Evolutionary conservation across 2,329 filamentous ascomycete species (phyloP), one percentile per base, ranked within the genome.

Genomic region (Aspergillus sp.): DNA sequence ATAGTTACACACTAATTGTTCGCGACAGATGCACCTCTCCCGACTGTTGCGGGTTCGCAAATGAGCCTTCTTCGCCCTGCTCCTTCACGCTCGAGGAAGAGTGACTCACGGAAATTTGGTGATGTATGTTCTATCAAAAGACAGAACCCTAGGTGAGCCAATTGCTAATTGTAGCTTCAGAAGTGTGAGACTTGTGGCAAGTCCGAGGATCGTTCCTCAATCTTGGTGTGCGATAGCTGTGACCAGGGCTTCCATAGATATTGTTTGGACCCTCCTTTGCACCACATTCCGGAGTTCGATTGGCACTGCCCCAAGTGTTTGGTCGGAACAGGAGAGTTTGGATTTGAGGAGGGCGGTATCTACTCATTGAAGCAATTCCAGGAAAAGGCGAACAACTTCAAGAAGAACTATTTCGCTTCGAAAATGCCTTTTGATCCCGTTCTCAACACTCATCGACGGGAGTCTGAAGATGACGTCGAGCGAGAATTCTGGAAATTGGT

Each of bases 241-340:
- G 93, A 98, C 61, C 84, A 90, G 68, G 89, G 89, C 3, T 98
- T 88, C 68, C 95, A 99, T 71, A 90, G 89, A 66, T 83, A 86
- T 59, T 99, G 95, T 69, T 83, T 98, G 19, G 95, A 99, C 63
- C 93, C 93, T 34, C 91, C 90, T 2, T 78, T 96, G 44, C 89
- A 88, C 66, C 79, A 83, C 8, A 86, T 89, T 62, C 91, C 92
- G 0, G 89, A 95, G 22, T 83, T 87, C 53, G 95, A 98, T 69
- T 99, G 95, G 95, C 93, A 98, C 71, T 99, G 95, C 66, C 89
- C 95, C 0, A 86, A 92, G 68, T 99, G 95, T 72, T 84, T 99
- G 24, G 95, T 99, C 22, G 95, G 95, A 47, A 96, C 96, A 56
- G 93, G 93, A 40, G 92, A 98, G 64, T 99, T 96, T 68, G 95